Evolutionary conservation across 768 basidiomycete genomes (phyloP), one percentile per base, ranked within the genome.

Genomic region (Phanerochaete sordida): DNA sequence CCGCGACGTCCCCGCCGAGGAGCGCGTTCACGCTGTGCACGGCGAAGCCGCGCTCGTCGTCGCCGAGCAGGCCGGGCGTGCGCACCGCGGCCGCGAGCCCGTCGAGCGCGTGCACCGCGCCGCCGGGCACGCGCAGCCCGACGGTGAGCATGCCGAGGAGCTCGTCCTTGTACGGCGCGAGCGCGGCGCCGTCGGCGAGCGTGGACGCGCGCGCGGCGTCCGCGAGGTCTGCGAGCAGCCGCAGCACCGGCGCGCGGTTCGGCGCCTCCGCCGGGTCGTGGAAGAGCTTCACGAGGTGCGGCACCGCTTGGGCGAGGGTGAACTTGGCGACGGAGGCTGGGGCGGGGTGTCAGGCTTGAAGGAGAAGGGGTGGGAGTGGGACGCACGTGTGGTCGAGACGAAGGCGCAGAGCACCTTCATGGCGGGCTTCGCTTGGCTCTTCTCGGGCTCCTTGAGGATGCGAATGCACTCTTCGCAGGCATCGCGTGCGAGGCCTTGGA

Each of bases 401-500:
- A 94, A 84, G 1, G 85, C 82, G 62, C 88, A 88, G 31, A 98
- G 73, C 31, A 94, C 83, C 70, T 91, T 93, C 48, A 89, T 88
- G 1, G 94, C 95, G 43, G 91, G 86, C 69, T 86, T 86, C 1
- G 95, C 94, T 70, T 94, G 91, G 69, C 84, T 88, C 76, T 98
- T 98, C 72, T 98, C 97, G 0, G 96, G 94, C 69, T 97, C 92
- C 45, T 85, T 82, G 45, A 98, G 74, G 58, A 90, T 84, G 24
- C 81, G 79, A 8, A 94, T 78, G 65, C 92, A 95, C 68, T 97
- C 92, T 57, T 85, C 82, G 62, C 89, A 90, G 0, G 90, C 87
- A 45, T 89, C 86, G 63, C 81, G 82, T 16, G 88, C 88, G 2
- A 96, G 75, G 5, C 84, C 86, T 49, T 73, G 73, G 19, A 77